These are phyloP conservation scores for Clonostachys sp. DNA, from an alignment of 2,329 filamentous ascomycete species.

Conservation along the genomic window DNA sequence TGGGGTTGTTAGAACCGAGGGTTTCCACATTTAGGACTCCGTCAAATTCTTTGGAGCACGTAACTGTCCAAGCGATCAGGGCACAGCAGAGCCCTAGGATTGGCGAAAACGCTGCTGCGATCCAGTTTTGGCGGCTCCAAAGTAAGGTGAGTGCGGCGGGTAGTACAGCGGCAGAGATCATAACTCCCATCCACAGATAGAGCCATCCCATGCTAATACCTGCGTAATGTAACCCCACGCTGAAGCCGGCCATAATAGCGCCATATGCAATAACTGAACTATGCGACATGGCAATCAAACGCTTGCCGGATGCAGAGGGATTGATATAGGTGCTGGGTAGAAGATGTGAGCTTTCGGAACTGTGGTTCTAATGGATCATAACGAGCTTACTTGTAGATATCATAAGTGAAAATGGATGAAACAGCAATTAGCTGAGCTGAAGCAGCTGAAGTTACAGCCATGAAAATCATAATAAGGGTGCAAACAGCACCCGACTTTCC, in stretches of 20 bases:
- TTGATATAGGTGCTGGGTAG: constrained; percentile 70
- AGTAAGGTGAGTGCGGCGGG: constrained; percentile 72
- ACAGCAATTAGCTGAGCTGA: constrained; percentile 83
- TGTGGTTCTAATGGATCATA: too few species aligned
- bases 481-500: constrained; percentile 77
- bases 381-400: constrained; percentile 53
- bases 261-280: constrained; percentile 75
- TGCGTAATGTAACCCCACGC: constrained; percentile 64
- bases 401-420: constrained; percentile 81
- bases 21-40: constrained; percentile 66
- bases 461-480: constrained; percentile 69
- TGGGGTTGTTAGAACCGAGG: constrained; percentile 78
- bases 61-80: constrained; percentile 68
- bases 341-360: too few species aligned
- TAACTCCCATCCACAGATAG: constrained; percentile 81
- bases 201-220: constrained; percentile 79
- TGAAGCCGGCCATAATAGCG: constrained; percentile 73
- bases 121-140: constrained; percentile 71
- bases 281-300: constrained; percentile 77
- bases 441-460: constrained; percentile 80
- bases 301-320: constrained; percentile 68
- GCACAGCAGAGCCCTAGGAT: constrained; percentile 58
- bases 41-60: constrained; percentile 57
- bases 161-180: constrained; percentile 75
- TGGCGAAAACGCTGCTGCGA: constrained; percentile 61